Evolutionary conservation across 108 stramenopile genomes (phyloP), one percentile per base, ranked within the genome.

Genomic region (Schizochytrium sp.): DNA sequence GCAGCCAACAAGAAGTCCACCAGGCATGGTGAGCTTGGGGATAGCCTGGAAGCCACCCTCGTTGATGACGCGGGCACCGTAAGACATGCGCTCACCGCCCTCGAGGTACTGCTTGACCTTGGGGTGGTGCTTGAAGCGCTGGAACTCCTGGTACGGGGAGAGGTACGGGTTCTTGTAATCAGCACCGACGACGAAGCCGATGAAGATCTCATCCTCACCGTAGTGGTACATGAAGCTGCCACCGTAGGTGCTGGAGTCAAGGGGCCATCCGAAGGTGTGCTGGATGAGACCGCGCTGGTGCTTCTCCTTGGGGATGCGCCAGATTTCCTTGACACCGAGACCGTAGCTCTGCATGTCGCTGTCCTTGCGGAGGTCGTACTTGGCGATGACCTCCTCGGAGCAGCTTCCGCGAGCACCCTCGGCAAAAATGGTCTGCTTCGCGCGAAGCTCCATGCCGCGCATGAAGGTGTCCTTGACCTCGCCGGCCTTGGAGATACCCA

Each of bases 111-210:
- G 28, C 40, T 2, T 47, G 45, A 83, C 28, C 13, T 49, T 47
- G 45, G 28, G 50, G 47, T 47, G 38, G 28, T 83, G 50, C 47
- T 99, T 99, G 95, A 95, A 98, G 72, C 96, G 93, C 92, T 98
- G 98, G 93, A 99, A 99, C 94, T 99, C 98, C 90, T 97, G 89
- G 93, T 98, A 99, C 40, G 98, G 98, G 89, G 97, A 97, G 42
- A 99, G 91, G 93, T 98, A 97, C 0, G 99, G 99, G 92, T 99
- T 99, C 87, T 95, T 93, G 92, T 99, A 99, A 94, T 99, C 99
- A 59, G 98, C 92, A 13, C 99, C 99, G 72, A 99, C 95, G 17
- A 99, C 99, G 60, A 98, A 87, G 0, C 99, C 99, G 58, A 96
- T 92, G 83, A 98, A 92, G 7, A 99, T 95, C 38, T 97, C 91